Evolutionary conservation across 75 land plant species (phyloP), one percentile per base, ranked within the genome.

Genomic region (Pseudotsuga menziesii): DNA sequence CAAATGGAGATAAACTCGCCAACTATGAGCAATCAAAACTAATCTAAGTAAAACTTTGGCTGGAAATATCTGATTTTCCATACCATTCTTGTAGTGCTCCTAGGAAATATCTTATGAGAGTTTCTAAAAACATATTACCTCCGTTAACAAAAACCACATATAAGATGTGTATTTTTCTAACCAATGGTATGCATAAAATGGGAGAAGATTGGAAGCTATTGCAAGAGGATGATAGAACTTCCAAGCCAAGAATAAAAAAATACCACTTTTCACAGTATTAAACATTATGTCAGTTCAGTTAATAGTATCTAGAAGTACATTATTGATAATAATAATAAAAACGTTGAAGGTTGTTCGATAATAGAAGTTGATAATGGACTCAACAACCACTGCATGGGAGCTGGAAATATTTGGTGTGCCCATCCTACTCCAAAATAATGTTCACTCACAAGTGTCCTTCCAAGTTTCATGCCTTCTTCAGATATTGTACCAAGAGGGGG

Each of bases 341-440:
- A 32, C 76, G 39, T 4, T 59, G 76, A 73, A 58, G 20, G 5
- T 3, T 56, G 19, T 8, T 64, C 56, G 15, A 19, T 58, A 72
- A 59, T 63, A 73, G 75, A 44, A 15, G 75, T 85, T 41, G 88
- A 78, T 5, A 97, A 83, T 61, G 99, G 92, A 83, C 98, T 97
- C 22, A 97, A 88, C 41, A 94, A 85, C 99, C 99, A 97, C 78
- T 90, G 92, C 23, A 70, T 29, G 27, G 98, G 98, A 76, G 94
- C 80, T 52, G 95, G 99, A 58, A 94, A 61, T 76, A 91, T 87
- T 75, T 94, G 96, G 55, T 90, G 75, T 70, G 93, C 88, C 98
- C 98, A 94, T 78, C 94, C 91, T 55, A 72, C 75, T 6, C 71
- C 54, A 79, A 94, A 79, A 74, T 86, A 77, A 25, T 58, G 26